Evolutionary conservation across 2,329 filamentous ascomycete genomes (phyloP), one percentile per base, ranked within the genome.

Genomic region (Nannizzia gypsea): DNA sequence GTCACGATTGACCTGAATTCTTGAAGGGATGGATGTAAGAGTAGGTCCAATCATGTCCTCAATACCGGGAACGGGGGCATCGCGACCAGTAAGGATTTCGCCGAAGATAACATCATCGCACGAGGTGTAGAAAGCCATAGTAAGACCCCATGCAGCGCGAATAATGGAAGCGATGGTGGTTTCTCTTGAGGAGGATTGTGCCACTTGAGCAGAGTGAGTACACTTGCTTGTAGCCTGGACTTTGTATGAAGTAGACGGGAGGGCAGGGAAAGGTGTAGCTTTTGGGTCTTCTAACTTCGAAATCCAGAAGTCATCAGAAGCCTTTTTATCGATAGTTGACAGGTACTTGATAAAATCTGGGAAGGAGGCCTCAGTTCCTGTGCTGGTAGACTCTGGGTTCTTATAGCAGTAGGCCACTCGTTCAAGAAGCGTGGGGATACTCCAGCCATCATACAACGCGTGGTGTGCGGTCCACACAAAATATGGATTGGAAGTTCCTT

Each of bases 381-480:
- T 28, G 3, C 40, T 24, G n/a, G 20, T 13, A 5, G 55, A 15
- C 17, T 42, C 13, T 11, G 48, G 22, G 36, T 63, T 60, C 22
- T 60, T 58, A 28, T 67, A 67, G 26, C 54, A 57, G 9, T 52
- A 44, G 46, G 60, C 61, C 15, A 67, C 63, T 52, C 62, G 58
- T 8, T 65, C 57, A 20, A 66, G 52, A 17, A 67, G 40, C 46
- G 62, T 60, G 15, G 66, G 64, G 40, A 67, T 63, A 55, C 60
- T 65, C 65, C 65, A 69, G 4, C 73, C 75, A 64, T 77, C 75
- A 62, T 76, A 77, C 1, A 77, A 64, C 6, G 73, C 72, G 60
- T 77, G 75, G 61, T 77, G 75, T 60, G 72, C 69, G 0, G 73
- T 76, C 63, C 73, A 73, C 9, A 75, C 66, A 15, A 77, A 69